phyloP scores from a whole-genome alignment of 169 alveolate species.

The Plasmodium cynomolgi region DNA sequence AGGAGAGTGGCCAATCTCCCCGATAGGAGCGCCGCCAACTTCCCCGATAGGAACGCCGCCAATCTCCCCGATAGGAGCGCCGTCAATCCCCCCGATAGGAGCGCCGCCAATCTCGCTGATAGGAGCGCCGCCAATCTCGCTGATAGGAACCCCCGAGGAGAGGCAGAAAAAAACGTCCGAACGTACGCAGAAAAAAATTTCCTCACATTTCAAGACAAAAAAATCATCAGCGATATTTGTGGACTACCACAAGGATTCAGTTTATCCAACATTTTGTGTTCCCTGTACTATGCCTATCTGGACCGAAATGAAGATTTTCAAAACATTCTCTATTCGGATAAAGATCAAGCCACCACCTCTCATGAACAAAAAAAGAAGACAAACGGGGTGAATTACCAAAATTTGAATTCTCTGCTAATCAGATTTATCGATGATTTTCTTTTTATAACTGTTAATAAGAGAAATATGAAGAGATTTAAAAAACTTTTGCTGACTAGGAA shows the following conservation, averaged over 20 bases:
- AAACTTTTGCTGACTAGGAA: slow-evolving; percentile 40
- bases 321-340: slow-evolving; percentile 37
- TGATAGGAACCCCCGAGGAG: neutral
- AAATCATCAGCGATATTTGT: slow-evolving; percentile 50
- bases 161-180: neutral
- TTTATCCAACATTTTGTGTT: slow-evolving; percentile 62
- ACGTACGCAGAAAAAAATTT: slow-evolving; percentile 15
- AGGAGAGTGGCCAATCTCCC: neutral
- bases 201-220: slow-evolving; percentile 55
- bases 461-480: slow-evolving; percentile 45
- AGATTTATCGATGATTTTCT: slow-evolving; percentile 70
- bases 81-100: neutral
- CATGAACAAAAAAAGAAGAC: neutral
- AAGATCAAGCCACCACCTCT: neutral
- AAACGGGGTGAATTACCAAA: neutral
- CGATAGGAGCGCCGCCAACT: neutral
- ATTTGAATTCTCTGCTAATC: slow-evolving; percentile 29
- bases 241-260: slow-evolving; percentile 74
- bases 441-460: slow-evolving; percentile 58
- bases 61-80: neutral
- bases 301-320: slow-evolving; percentile 75
- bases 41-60: neutral
- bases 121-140: neutral
- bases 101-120: neutral
- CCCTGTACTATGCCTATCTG: slow-evolving; percentile 66